phyloP scores from a whole-genome alignment of 257 asterid species.

The Apocynum venetum region DNA sequence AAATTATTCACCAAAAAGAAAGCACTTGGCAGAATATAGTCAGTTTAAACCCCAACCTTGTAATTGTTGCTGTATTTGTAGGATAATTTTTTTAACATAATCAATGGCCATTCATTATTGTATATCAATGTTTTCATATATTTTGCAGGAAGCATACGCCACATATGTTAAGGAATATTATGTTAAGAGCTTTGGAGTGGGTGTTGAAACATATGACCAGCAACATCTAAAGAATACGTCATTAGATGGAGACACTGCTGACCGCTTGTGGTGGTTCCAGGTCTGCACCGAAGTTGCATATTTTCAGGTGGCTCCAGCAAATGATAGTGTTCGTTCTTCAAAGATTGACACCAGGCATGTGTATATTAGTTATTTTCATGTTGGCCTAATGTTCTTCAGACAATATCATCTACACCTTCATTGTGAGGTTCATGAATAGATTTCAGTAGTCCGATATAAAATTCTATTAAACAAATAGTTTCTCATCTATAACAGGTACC shows the following conservation, averaged over 20 bases:
- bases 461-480: slow-evolving; percentile 11
- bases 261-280: slow-evolving; percentile 99
- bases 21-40: neutral
- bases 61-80: neutral
- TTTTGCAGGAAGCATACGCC: slow-evolving; percentile 86
- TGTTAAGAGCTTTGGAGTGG: slow-evolving; percentile 41
- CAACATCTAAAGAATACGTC: slow-evolving; percentile 53
- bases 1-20: neutral
- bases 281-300: slow-evolving; percentile 97
- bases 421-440: neutral
- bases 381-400: slow-evolving; percentile 7
- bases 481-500: slow-evolving; percentile 60
- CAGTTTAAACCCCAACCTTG: neutral
- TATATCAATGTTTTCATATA: neutral
- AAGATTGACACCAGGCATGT: slow-evolving; percentile 69
- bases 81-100: neutral
- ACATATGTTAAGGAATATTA: slow-evolving; percentile 62
- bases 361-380: neutral
- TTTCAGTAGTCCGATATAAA: slow-evolving; percentile 3
- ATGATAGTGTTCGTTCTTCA: slow-evolving; percentile 87
- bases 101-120: neutral
- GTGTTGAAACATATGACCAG: slow-evolving; percentile 69
- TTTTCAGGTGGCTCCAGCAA: slow-evolving; percentile 93
- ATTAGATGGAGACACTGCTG: slow-evolving; percentile 37
- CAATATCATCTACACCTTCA: neutral